Conservation (phyloP, 768 basidiomycete genomes). For the Trametes cubensis region DNA sequence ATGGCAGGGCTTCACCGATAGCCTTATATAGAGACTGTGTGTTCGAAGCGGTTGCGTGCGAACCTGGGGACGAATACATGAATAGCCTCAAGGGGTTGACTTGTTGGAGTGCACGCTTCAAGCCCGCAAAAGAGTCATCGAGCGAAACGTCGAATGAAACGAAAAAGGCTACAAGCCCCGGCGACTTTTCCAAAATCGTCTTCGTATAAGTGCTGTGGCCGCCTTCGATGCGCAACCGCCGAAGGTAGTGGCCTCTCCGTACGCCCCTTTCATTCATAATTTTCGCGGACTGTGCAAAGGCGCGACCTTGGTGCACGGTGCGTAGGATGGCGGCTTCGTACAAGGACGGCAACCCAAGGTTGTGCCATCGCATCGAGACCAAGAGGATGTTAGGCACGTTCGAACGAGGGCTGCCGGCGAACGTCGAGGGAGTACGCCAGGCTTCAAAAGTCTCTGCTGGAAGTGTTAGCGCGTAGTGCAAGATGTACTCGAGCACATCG, state of each 20-base stretch:
- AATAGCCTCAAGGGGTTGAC: constrained; percentile 4
- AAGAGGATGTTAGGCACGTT: not conserved
- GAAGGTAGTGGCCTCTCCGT: not conserved
- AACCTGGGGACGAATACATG: not conserved
- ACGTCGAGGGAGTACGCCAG: constrained; percentile 2
- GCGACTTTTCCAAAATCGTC: not conserved
- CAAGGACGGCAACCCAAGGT: not conserved
- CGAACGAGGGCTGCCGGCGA: constrained; percentile 4
- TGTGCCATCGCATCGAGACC: constrained; percentile 6
- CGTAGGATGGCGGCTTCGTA: constrained; percentile 14
- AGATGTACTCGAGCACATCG: constrained; percentile 3
- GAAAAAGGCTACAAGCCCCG: not conserved
- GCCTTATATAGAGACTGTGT: not conserved
- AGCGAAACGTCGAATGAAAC: constrained; percentile 3
- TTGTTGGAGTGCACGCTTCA: not conserved
- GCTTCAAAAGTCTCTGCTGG: constrained; percentile 4
- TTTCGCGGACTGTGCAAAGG: not conserved
- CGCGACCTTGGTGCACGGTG: not conserved
- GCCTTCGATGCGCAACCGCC: constrained; percentile 9
- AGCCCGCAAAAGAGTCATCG: not conserved
- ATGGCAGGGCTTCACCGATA: not conserved
- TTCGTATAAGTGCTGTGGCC: not conserved
- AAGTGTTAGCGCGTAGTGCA: not conserved
- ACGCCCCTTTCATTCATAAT: not conserved
- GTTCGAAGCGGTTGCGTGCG: not conserved